Percentiles rank a stretch among this genome's conserved stretches.
These are phyloP conservation scores for Globisporangium carolinianum DNA, from an alignment of 352 stramenopile genomes.

Conservation along the genomic window DNA sequence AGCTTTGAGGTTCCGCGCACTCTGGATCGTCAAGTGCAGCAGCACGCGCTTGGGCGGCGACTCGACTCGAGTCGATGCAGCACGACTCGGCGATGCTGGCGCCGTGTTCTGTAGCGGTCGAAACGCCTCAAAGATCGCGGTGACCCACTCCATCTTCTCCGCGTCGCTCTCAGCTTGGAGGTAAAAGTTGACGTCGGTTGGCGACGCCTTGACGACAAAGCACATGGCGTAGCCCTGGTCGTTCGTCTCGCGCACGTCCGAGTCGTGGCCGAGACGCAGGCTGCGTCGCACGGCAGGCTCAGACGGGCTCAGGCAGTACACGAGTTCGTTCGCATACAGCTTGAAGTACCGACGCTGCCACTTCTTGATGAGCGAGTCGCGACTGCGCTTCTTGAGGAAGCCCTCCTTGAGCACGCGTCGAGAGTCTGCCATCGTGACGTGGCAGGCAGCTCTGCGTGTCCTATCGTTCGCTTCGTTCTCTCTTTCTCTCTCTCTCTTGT, in stretches of 20 bases:
- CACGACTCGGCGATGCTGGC: slow-evolving; percentile 2
- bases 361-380: slow-evolving; percentile 28
- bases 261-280: slow-evolving; percentile 45
- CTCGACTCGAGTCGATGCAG: slow-evolving; percentile 4
- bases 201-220: slow-evolving; percentile 46
- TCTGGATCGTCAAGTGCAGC: slow-evolving; percentile 43
- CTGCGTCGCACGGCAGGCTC: slow-evolving; percentile 28
- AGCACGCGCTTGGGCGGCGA: slow-evolving; percentile 26
- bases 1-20: slow-evolving; percentile 39
- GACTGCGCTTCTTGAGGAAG: slow-evolving; percentile 63
- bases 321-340: slow-evolving; percentile 48
- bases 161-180: slow-evolving; percentile 55
- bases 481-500: no score
- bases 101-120: slow-evolving; percentile 31
- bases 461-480: no score
- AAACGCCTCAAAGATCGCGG: slow-evolving; percentile 49
- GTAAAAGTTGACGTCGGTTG: slow-evolving; percentile 37
- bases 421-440: slow-evolving; percentile 13
- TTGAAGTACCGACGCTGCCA: slow-evolving; percentile 68
- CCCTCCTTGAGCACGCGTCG: slow-evolving; percentile 58
- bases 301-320: slow-evolving; percentile 41
- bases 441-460: background rate
- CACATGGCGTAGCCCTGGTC: slow-evolving; percentile 56
- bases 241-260: slow-evolving; percentile 46
- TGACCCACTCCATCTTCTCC: slow-evolving; percentile 58